Percentiles rank a stretch among this genome's conserved stretches.
These are phyloP conservation scores for Pichia sp. DNA, from an alignment of 1,139 yeast species.

Conservation along the genomic window DNA sequence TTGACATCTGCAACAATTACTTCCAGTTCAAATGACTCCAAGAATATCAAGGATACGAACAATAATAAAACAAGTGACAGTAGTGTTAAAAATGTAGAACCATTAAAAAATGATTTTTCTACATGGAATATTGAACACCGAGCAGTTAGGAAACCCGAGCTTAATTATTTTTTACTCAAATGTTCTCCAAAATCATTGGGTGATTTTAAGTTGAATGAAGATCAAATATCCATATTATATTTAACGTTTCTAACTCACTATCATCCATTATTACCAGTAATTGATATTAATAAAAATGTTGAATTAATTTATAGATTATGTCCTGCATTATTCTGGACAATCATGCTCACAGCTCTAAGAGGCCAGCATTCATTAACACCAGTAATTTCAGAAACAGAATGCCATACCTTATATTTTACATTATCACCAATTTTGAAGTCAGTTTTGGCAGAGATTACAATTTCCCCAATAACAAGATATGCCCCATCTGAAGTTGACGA, in stretches of 20 bases:
- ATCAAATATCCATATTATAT: slow-evolving; percentile 58
- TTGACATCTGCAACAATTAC: slow-evolving; percentile 15
- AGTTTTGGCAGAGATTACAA: slow-evolving; percentile 77
- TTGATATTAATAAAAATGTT: slow-evolving; percentile 75
- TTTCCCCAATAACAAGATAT: slow-evolving; percentile 81
- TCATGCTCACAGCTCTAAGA: slow-evolving; percentile 76
- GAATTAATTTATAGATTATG: slow-evolving; percentile 71
- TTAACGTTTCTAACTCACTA: slow-evolving; percentile 66
- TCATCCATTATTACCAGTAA: slow-evolving; percentile 83
- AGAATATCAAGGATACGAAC: neutral
- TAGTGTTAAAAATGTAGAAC: slow-evolving; percentile 2
- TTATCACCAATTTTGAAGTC: slow-evolving; percentile 69
- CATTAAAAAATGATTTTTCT: slow-evolving; percentile 6
- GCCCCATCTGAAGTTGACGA: slow-evolving; percentile 61
- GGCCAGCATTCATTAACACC: slow-evolving; percentile 33
- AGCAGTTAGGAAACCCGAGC: slow-evolving; percentile 18
- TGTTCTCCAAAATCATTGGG: slow-evolving; percentile 69
- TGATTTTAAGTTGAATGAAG: slow-evolving; percentile 52
- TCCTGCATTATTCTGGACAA: slow-evolving; percentile 91
- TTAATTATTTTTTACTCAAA: slow-evolving; percentile 13
- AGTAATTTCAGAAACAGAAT: slow-evolving; percentile 31
- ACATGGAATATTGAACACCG: slow-evolving; percentile 5
- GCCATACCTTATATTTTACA: slow-evolving; percentile 37
- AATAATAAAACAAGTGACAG: neutral
- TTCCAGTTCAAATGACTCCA: neutral